Conservation (phyloP, 805 yeast genomes). For the Cyberlindnera xishuangbannaensis region DNA sequence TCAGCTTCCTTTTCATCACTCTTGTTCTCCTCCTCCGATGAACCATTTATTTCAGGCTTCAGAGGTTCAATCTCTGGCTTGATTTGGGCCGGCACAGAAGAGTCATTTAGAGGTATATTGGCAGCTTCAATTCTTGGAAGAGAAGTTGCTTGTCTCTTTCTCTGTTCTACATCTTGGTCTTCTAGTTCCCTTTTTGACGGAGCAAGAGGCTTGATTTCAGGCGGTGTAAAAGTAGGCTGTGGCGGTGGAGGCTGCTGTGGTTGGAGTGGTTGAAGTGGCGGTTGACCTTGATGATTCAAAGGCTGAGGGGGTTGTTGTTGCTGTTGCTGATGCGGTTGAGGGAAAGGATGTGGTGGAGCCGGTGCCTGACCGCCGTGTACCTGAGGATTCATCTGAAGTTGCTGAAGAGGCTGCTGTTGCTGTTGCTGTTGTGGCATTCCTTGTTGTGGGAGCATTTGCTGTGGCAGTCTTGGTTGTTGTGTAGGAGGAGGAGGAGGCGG, state of each 20-base stretch:
- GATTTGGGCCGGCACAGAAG: neutral
- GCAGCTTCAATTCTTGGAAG: neutral
- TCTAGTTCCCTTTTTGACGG: conserved; percentile 15
- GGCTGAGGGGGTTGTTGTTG: conserved; percentile 25
- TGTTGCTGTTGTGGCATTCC: conserved; percentile 17
- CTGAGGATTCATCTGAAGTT: conserved; percentile 21
- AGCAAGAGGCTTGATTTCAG: conserved; percentile 5
- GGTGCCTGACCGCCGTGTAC: conserved; percentile 26
- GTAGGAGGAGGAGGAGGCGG: conserved; percentile 63
- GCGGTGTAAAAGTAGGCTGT: conserved; percentile 11
- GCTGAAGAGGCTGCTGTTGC: conserved; percentile 20
- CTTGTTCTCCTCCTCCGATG: neutral
- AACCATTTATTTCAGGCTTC: neutral
- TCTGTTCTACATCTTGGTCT: conserved; percentile 9
- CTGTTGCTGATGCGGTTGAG: conserved; percentile 4
- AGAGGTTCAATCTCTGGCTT: neutral
- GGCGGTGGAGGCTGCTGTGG: neutral
- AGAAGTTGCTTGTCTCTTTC: conserved; percentile 7
- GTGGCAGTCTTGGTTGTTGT: conserved; percentile 53
- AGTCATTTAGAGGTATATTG: neutral
- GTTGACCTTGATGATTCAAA: conserved; percentile 25
- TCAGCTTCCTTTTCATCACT: conserved; percentile 5
- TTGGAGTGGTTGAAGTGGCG: conserved; percentile 3
- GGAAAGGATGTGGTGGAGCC: conserved; percentile 8
- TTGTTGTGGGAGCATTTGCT: conserved; percentile 49